Conservation (phyloP, 805 yeast genomes). For the Wickerhamomyces silvicola region DNA sequence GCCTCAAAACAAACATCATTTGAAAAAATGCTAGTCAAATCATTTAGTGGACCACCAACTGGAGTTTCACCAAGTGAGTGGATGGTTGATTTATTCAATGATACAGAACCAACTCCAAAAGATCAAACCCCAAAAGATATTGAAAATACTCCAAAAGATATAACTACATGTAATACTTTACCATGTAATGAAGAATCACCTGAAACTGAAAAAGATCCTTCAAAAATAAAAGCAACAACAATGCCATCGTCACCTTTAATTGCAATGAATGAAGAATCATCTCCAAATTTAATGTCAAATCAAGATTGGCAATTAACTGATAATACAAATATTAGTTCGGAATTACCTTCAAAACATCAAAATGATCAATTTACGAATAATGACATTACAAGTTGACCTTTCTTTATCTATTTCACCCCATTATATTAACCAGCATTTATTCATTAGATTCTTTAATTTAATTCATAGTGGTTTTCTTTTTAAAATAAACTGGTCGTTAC, state of each 20-base stretch:
- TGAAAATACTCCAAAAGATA: conserved; percentile 27
- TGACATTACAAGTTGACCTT: too few relatives aligned
- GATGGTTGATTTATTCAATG: conserved; percentile 19
- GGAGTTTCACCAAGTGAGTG: conserved; percentile 21
- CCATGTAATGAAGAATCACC: conserved; percentile 25
- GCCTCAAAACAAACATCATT: conserved; percentile 27
- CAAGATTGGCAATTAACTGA: too few relatives aligned
- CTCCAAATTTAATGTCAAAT: too few relatives aligned
- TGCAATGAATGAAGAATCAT: too few relatives aligned
- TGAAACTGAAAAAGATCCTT: conserved; percentile 5
- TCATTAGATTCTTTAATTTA: too few relatives aligned
- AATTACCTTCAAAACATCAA: too few relatives aligned
- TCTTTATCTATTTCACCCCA: too few relatives aligned
- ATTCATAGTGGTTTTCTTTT: too few relatives aligned
- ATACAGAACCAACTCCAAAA: conserved; percentile 21
- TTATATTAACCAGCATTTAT: too few relatives aligned
- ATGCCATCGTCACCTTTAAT: conserved; percentile 1
- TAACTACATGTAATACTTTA: conserved; percentile 24
- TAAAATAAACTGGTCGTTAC: too few relatives aligned
- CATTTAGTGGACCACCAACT: conserved; percentile 23
- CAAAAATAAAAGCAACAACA: background rate
- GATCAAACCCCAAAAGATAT: conserved; percentile 15
- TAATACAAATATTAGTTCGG: too few relatives aligned
- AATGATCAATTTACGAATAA: too few relatives aligned
- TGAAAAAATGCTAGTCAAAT: conserved; percentile 33